Percentiles rank a stretch among this genome's conserved stretches.
phyloP scores from a whole-genome alignment of 768 basidiomycete genomes.

The Lactarius indigo region DNA sequence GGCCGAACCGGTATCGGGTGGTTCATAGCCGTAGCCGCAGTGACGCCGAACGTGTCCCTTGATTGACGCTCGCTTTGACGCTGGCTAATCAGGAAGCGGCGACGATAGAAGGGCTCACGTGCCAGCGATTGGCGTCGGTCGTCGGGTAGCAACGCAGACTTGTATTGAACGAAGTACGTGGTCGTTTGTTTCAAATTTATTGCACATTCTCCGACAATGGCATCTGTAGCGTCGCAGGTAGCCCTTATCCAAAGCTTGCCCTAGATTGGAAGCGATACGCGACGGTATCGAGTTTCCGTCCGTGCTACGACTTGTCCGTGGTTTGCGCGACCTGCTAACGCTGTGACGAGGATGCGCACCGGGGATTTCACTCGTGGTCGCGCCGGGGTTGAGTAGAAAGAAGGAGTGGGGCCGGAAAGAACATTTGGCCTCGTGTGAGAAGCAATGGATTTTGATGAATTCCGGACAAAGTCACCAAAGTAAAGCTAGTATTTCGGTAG shows the following conservation, averaged over 20 bases:
- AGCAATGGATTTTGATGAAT: neutral
- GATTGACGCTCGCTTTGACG: neutral
- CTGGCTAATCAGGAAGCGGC: neutral
- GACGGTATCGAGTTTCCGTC: neutral
- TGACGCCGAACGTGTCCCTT: neutral
- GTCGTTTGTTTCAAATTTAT: neutral
- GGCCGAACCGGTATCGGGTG: neutral
- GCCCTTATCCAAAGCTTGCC: neutral
- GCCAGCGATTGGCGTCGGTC: neutral
- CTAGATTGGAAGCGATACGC: neutral
- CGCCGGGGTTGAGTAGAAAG: neutral
- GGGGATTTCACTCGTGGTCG: neutral
- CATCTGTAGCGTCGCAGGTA: neutral
- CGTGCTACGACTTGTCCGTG: neutral
- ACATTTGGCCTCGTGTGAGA: neutral
- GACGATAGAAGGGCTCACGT: neutral
- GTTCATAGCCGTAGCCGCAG: neutral
- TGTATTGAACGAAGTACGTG: neutral
- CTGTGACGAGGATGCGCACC: neutral
- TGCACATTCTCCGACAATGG: neutral
- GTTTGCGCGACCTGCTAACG: neutral
- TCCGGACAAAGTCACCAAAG: neutral
- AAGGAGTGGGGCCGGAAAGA: neutral
- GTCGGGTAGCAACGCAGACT: neutral
- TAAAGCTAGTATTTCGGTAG: neutral